phyloP scores from a whole-genome alignment of 805 yeast genomes.

The Tetrapisispora fleetii region DNA sequence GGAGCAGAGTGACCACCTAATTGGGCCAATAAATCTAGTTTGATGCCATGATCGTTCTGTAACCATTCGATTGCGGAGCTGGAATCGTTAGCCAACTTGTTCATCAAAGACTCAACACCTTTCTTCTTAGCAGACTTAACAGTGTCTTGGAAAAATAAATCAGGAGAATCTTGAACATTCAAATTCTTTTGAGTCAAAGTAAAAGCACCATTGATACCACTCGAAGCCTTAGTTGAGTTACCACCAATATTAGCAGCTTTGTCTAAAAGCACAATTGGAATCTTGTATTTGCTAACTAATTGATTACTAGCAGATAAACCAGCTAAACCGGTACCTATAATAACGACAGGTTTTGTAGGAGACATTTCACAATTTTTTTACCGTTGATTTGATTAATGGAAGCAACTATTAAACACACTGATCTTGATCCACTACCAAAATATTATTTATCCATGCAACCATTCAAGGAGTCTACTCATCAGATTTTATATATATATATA shows the following conservation, averaged over 20 bases:
- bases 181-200: slow-evolving; percentile 49
- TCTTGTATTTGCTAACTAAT: slow-evolving; percentile 29
- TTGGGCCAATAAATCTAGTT: slow-evolving; percentile 58
- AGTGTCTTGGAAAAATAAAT: slow-evolving; percentile 57
- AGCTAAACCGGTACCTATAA: slow-evolving; percentile 50
- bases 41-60: slow-evolving; percentile 50
- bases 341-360: slow-evolving; percentile 30
- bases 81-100: slow-evolving; percentile 50
- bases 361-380: too few relatives aligned
- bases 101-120: slow-evolving; percentile 51
- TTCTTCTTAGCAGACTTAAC: slow-evolving; percentile 51
- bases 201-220: slow-evolving; percentile 59
- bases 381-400: too few relatives aligned
- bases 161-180: slow-evolving; percentile 46
- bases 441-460: not conserved
- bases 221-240: slow-evolving; percentile 51
- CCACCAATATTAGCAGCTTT: slow-evolving; percentile 45
- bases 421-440: too few relatives aligned
- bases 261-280: slow-evolving; percentile 40
- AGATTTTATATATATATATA: too few relatives aligned
- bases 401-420: too few relatives aligned
- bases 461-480: not conserved
- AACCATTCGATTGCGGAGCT: slow-evolving; percentile 67
- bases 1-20: slow-evolving; percentile 77
- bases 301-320: slow-evolving; percentile 40